Evolutionary conservation across 2,329 filamentous ascomycete species (phyloP).

Genomic region (Ophiostoma ips): DNA sequence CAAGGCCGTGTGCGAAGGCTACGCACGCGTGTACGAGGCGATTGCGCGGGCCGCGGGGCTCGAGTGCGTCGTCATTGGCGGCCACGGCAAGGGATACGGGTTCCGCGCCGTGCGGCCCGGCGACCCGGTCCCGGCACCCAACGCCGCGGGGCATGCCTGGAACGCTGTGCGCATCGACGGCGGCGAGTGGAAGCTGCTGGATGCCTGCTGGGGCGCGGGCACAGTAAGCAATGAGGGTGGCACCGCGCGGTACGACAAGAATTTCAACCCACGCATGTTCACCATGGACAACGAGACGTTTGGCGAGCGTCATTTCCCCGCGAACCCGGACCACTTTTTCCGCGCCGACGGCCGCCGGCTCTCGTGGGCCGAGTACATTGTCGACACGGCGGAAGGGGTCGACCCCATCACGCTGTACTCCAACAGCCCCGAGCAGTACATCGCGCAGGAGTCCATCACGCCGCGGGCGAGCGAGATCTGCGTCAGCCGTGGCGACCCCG

Average conservation of each 20-base stretch:
- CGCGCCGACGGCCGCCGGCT: conserved; percentile 54
- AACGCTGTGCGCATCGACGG: conserved; percentile 81
- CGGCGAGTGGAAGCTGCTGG: conserved; percentile 81
- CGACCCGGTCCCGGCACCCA: conserved; percentile 48
- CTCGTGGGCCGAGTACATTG: conserved; percentile 71
- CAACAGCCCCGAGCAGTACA: conserved; percentile 33
- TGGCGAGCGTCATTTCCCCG: conserved; percentile 65
- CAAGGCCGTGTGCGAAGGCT: conserved; percentile 81
- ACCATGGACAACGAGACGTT: conserved; percentile 61
- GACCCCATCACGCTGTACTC: conserved; percentile 34
- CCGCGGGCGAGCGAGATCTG: conserved; percentile 33
- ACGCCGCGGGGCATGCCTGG: conserved; percentile 67
- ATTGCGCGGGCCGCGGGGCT: conserved; percentile 70
- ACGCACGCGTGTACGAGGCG: conserved; percentile 67
- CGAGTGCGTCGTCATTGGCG: conserved; percentile 58
- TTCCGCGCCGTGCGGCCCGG: conserved; percentile 49
- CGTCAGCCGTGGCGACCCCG: conserved; percentile 39
- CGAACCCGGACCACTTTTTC: conserved; percentile 55
- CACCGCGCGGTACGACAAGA: conserved; percentile 45
- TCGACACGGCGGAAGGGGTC: conserved; percentile 41
- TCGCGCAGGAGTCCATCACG: conserved; percentile 44
- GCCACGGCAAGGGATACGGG: conserved; percentile 80
- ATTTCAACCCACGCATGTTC: conserved; percentile 52
- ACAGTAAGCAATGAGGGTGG: conserved; percentile 41
- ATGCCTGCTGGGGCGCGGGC: conserved; percentile 91